A percentile compares a stretch with the other conserved stretches of the same genome.
These are phyloP conservation scores for Barnettozyma californica DNA, from an alignment of 805 yeast genomes.

Conservation along the genomic window DNA sequence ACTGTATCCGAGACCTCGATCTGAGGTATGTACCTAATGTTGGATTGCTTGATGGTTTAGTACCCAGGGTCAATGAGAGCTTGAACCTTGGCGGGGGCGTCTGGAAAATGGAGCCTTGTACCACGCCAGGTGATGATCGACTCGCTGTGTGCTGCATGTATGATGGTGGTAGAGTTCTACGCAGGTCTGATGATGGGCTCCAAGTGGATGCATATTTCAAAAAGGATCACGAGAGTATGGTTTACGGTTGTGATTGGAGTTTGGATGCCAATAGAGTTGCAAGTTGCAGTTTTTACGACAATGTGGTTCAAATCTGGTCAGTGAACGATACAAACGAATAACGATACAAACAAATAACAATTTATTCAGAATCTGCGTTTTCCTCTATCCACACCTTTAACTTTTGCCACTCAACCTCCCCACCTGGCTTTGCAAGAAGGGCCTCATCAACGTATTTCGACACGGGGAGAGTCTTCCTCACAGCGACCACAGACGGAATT, in stretches of 20 bases:
- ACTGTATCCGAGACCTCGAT: slow-evolving; percentile 63
- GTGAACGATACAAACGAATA: background rate
- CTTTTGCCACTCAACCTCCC: slow-evolving; percentile 38
- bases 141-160: slow-evolving; percentile 90
- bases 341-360: background rate
- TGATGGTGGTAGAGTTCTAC: slow-evolving; percentile 78
- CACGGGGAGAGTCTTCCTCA: slow-evolving; percentile 58
- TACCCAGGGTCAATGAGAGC: slow-evolving; percentile 42
- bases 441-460: slow-evolving; percentile 31
- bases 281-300: slow-evolving; percentile 92
- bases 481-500: slow-evolving; percentile 64
- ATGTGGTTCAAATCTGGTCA: slow-evolving; percentile 72
- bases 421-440: slow-evolving; percentile 22
- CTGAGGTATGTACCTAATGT: slow-evolving; percentile 45
- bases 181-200: slow-evolving; percentile 25
- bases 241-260: slow-evolving; percentile 92
- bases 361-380: slow-evolving; percentile 30
- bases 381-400: slow-evolving; percentile 40
- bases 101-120: slow-evolving; percentile 79
- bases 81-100: slow-evolving; percentile 85
- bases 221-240: slow-evolving; percentile 83
- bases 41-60: slow-evolving; percentile 40
- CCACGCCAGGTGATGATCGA: slow-evolving; percentile 34
- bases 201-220: slow-evolving; percentile 42
- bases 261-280: slow-evolving; percentile 43